Evolutionary conservation across 768 basidiomycete species (phyloP), one percentile per base, ranked within the genome.

Genomic region (Russula sp.): DNA sequence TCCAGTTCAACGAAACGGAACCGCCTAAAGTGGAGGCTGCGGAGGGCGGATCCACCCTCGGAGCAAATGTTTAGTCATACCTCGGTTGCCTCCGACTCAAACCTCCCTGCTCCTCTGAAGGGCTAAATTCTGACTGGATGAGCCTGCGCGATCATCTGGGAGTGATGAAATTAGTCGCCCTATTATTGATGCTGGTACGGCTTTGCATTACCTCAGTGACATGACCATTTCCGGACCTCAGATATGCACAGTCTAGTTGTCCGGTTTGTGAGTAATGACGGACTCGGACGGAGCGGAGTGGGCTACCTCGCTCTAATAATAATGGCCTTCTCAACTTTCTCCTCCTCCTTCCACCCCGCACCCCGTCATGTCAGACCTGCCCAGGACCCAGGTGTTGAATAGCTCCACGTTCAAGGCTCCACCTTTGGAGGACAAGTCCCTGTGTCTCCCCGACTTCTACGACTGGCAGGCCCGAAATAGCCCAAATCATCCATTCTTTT

Each of bases 381-480:
- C 69, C 2, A 61, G 36, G 30, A 68, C 70, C n/a, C 70, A 71
- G 57, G 67, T 63, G 18, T 48, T 70, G 34, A 59, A 62, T 32
- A 66, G 67, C 34, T 32, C 20, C 18, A 69, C 67, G 9, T 71
- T 70, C 65, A 64, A 59, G 32, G 50, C 72, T 6, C 71, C 74
- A 13, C 71, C 70, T 9, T 59, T 73, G 10, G 42, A 50, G n/a
- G 66, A 70, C 36, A 56, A 61, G 18, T 56, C 65, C 4, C 49
- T 73, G 6, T 66, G 68, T 14, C 50, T 74, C 7, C 69, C 73
- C 13, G 69, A 73, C 22, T 34, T 75, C 18, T 71, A 70, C 46
- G 74, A 75, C 26, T 73, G 69, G 72, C 72, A 74, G 28, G 46
- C 46, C 28, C 53, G 57, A n/a, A 56, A 69, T 50, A 68, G 63